Evolutionary conservation across 129 eudicot genomes (phyloP), one percentile per base, ranked within the genome.

Genomic region (Chrysanthemum seticuspe): DNA sequence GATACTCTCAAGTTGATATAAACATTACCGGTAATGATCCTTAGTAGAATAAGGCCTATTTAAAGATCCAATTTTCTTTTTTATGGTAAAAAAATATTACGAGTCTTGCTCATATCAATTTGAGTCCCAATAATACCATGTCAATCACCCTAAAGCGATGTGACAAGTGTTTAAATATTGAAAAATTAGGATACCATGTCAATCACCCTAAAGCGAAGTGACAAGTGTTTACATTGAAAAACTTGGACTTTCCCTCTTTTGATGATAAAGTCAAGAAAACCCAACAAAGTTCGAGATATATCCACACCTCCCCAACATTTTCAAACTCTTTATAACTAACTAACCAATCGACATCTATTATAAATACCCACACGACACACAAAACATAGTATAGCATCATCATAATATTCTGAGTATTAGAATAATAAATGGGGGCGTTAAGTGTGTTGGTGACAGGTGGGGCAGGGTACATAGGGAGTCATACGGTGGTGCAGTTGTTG

Each of bases 391-490:
- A 34, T 11, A 25, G 31, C 47, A 5, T 4, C 6, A 57, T 11
- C 7, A 29, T 25, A 25, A 25, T 25, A 25, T 1, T 44, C 11
- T 14, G 13, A 57, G 16, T 29, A 64, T 64, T 23, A 9, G 62
- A 19, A 25, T 19, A 0, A 21, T 55, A 48, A 58, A 50, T 18
- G 15, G 78, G 64, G 83, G 82, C 80, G 84, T 61, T 73, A 76
- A 76, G 83, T 19, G 83, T 94, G 58, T 75, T 88, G 74, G 98
- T 94, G 57, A 90, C 96, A 0, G 97, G 98, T 0, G 98, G 96
- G 21, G 97, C 98, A 3, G 97, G 98, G 0, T 94, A 94, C 50
- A 90, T 94, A 23, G 98, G 98, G 10, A 90, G 88, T 34, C 97
- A 94, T 73, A 88, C 98, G 16, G 87, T 91, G 66, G 80, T 94